Evolutionary conservation across 441 rosid genomes (phyloP), one percentile per base, ranked within the genome.

Genomic region (Bruguiera hainesii): DNA sequence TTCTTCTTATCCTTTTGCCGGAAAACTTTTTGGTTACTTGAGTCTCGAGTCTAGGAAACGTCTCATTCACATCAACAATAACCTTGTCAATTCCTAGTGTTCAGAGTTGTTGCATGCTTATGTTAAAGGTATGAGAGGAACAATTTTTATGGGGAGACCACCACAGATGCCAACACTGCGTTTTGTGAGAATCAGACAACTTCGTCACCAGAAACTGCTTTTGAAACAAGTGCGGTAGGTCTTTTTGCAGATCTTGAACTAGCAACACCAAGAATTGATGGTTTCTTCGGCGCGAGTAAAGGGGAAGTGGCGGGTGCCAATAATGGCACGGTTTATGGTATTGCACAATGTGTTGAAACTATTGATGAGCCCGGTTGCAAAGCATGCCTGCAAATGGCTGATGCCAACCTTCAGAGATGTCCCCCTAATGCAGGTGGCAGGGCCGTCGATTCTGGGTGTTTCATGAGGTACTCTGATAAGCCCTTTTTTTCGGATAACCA

Each of bases 391-490:
- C 63, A 66, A 37, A 73, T 67, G 37, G 85, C 74, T 5, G 30
- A 30, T 37, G 39, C 3, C 1, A 79, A 79, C 63, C 20, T 81
- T 42, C 67, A 66, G 13, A 74, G 49, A 57, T 83, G 87, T 65
- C 67, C 77, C 65, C 69, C 75, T 1, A 28, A 58, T 20, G 46
- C 72, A 2, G 49, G 61, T 33, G 83, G 81, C 2, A 76, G 77
- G 65, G 79, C 81, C 0, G 35, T 80, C 63, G 81, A 80, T 75
- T 77, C 74, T 3, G 87, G 84, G 5, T 83, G 84, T 50, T 83
- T 80, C 61, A 58, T 81, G 35, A 73, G 81, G 59, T 79, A 69
- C 64, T 81, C 82, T 0, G 78, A 67, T 26, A 49, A 63, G 0
- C 56, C 82, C 6, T 80, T 80, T 72, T 78, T 83, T 48, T 61